Evolutionary conservation across 106 monocot genomes (phyloP), one percentile per base, ranked within the genome.

Genomic region (Iris macrosiphon): DNA sequence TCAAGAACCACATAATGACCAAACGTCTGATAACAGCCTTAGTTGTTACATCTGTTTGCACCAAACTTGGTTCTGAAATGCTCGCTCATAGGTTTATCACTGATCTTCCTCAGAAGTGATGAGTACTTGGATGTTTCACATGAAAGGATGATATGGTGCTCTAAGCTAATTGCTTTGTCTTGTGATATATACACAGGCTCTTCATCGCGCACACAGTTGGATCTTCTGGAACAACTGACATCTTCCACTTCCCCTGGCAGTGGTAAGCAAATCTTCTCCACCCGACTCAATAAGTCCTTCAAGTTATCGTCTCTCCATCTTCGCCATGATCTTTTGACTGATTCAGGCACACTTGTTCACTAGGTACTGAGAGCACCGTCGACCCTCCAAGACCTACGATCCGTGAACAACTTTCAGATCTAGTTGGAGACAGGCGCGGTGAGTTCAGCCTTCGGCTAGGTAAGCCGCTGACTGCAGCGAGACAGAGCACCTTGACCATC

Each of bases 201-300:
- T 37, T 88, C 88, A 34, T 72, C 79, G 6, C 84, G 81, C 27
- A 37, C 31, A 40, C 93, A 89, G 61, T 38, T 94, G 73, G 81
- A 85, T 73, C 71, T 94, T 52, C 61, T 94, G 62, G 73, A 88
- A 45, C 93, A 89, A 59, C 76, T 94, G 40, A 65, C 69, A 65
- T 75, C 81, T 30, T 47, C 74, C 22, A 38, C 46, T 31, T 52
- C 72, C 11, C 25, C 67, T 61, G 72, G 40, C 49, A 66, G 18
- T n/a, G 72, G 84, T 84, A 73, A 30, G 60, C 32, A 39, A 4
- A 54, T 11, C 23, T 11, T 7, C n/a, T n/a, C n/a, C n/a, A n/a
- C n/a, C n/a, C n/a, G n/a, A n/a, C n/a, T n/a, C n/a, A n/a, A n/a
- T n/a, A n/a, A n/a, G n/a, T n/a, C n/a, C n/a, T n/a, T n/a, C n/a